phyloP scores from a whole-genome alignment of 176 grass and related monocot genomes.

The Zoysia japonica region DNA sequence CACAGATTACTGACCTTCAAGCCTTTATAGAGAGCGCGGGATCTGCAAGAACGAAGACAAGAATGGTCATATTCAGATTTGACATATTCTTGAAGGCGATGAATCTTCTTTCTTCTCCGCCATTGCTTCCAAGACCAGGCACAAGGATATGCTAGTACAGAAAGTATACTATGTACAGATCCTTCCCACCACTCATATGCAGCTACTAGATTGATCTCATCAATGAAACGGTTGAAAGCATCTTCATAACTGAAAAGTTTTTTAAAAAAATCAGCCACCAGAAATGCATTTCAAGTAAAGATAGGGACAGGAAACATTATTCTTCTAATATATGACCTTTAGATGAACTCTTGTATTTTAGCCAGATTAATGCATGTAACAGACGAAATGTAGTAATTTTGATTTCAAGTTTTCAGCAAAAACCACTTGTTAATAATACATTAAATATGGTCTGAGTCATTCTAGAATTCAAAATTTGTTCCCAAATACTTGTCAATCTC shows the following conservation, averaged over 20 bases:
- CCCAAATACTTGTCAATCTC: too few relatives aligned
- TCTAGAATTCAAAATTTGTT: too few relatives aligned
- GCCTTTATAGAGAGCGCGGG: slow-evolving; percentile 98
- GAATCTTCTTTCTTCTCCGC: slow-evolving; percentile 89
- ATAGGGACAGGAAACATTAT: slow-evolving; percentile 17
- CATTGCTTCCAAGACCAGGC: slow-evolving; percentile 99
- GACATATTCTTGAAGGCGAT: slow-evolving; percentile 90
- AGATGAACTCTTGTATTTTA: neutral
- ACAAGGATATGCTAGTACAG: slow-evolving; percentile 95
- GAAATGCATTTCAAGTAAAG: slow-evolving; percentile 5
- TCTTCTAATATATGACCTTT: slow-evolving; percentile 1
- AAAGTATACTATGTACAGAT: slow-evolving; percentile 91
- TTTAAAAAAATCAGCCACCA: neutral
- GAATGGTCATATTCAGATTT: slow-evolving; percentile 99
- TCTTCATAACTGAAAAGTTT: slow-evolving; percentile 84
- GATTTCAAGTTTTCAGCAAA: neutral
- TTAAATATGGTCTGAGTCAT: neutral
- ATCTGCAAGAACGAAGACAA: slow-evolving; percentile 94
- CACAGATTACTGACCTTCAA: slow-evolving; percentile 73
- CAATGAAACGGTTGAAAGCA: slow-evolving; percentile 94
- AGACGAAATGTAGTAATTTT: too few relatives aligned
- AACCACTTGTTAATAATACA: neutral
- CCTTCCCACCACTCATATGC: slow-evolving; percentile 99
- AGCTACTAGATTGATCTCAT: slow-evolving; percentile 93
- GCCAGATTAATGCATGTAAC: neutral